Base-by-base conservation (phyloP, 192 early-diverging fungal genomes). In the Coemansia asiatica region DNA sequence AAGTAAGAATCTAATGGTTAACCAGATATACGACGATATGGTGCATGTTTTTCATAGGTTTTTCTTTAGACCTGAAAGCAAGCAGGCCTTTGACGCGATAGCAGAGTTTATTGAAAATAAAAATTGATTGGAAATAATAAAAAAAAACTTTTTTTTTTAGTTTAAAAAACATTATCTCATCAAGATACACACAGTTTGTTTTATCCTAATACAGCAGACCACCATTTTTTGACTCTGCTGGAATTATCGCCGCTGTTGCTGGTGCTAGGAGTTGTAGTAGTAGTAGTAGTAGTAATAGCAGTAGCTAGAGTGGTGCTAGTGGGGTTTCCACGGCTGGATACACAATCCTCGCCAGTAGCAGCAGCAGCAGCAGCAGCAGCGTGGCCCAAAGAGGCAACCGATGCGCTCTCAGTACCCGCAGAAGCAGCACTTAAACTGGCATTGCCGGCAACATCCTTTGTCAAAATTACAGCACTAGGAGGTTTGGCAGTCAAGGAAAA, bases 31-130 rank as follows among this genome's bases (percentile, higher is more conserved):
- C 25, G 31, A 29, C 0, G 72, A 74, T 13, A 79, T 79, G 76
- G 68, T 74, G 0, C 76, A 79, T 23, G 68, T 79, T 2, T 79
- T 79, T 23, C 76, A 79, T 26, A 50, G 75, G 18, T 71, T 71
- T 38, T 8, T 51, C 8, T 28, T 64, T 27, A 33, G 69, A 1
- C 55, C 64, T 1, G 75, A 76, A 46, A 44, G 64, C 22, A 35
- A 59, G 16, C 23, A 19, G 23, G 75, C 75, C 0, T 68, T 64
- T 60, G 62, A 64, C 29, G 44, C 60, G 1, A 28, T 77, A 15
- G 29, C 29, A 0, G 25, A 18, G 1, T 78, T 78, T 60, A 3
- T 69, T 1, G 16, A 22, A 18, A 31, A 35, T n/a, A n/a, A n/a
- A n/a, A n/a, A n/a, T n/a, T n/a, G n/a, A n/a, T n/a, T n/a, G n/a